phyloP scores from a whole-genome alignment of 345 rosid genomes.

The Hirschfeldia incana region DNA sequence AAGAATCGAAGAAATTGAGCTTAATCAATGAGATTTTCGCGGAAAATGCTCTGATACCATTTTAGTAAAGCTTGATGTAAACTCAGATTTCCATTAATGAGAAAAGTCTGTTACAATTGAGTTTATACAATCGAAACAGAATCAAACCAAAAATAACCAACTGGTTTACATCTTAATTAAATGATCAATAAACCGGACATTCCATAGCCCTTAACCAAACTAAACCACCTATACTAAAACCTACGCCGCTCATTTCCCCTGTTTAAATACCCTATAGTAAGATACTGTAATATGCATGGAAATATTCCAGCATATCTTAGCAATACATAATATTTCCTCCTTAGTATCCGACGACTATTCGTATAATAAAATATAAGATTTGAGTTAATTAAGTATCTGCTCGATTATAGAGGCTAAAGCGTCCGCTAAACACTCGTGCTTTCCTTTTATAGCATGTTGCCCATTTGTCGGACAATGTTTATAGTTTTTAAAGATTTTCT shows the following conservation, averaged over 20 bases:
- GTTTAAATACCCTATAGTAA: neutral
- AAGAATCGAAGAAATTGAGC: no score
- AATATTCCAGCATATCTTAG: conserved; percentile 24
- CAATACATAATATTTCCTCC: neutral
- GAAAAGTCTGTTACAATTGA: no score
- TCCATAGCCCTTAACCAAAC: no score
- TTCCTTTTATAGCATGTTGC: conserved; percentile 34
- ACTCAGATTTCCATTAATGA: no score
- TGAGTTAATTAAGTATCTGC: conserved; percentile 11
- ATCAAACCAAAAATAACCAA: no score
- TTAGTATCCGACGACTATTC: conserved; percentile 19
- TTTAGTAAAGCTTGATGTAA: no score
- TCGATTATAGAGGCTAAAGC: conserved; percentile 24
- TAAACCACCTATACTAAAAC: neutral
- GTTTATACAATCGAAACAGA: no score
- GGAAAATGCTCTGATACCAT: no score
- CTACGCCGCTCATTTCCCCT: neutral
- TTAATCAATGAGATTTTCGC: no score
- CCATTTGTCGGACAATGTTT: conserved; percentile 26
- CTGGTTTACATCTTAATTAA: neutral
- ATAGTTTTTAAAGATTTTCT: neutral
- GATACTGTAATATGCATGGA: conserved; percentile 6
- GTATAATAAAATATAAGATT: neutral
- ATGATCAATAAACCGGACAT: neutral
- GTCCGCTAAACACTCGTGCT: conserved; percentile 40